These are phyloP conservation scores for Catharanthus roseus DNA, from an alignment of 257 asterid genomes.

Conservation along the genomic window DNA sequence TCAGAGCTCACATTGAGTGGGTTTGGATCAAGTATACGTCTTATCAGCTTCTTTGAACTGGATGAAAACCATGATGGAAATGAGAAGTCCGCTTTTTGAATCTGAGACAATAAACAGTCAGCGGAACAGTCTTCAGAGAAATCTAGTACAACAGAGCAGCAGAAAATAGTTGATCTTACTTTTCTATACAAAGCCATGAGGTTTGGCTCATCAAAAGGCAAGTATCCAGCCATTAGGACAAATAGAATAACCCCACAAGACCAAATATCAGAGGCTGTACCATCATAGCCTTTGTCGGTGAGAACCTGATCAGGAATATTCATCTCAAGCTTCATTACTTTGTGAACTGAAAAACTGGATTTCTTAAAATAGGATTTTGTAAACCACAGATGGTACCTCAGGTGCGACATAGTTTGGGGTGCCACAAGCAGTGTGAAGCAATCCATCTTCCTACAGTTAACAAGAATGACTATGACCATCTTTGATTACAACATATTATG, in stretches of 20 bases:
- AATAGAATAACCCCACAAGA: constrained; percentile 86
- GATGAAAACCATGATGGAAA: constrained; percentile 74
- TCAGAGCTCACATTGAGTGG: constrained; percentile 53
- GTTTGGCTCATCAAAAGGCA: constrained; percentile 72
- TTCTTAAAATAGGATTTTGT: constrained; percentile 1
- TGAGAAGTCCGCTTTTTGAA: constrained; percentile 49
- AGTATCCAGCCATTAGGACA: constrained; percentile 74
- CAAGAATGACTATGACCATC: constrained; percentile 19
- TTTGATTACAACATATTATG: background rate
- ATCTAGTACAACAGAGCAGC: constrained; percentile 12
- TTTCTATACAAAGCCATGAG: constrained; percentile 46
- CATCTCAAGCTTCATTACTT: constrained; percentile 21
- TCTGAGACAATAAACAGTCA: constrained; percentile 38
- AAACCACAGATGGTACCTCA: constrained; percentile 43
- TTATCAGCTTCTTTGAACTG: constrained; percentile 52
- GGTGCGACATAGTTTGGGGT: constrained; percentile 91
- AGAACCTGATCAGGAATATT: constrained; percentile 43
- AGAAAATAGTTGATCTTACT: constrained; percentile 33
- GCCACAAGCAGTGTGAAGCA: constrained; percentile 84
- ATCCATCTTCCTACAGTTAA: constrained; percentile 54
- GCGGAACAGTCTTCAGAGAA: constrained; percentile 5
- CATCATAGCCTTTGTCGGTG: constrained; percentile 68
- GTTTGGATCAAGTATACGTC: constrained; percentile 64
- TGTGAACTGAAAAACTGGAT: constrained; percentile 5
- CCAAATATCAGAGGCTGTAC: constrained; percentile 78